Percentiles rank a stretch among this genome's conserved stretches.
phyloP scores from a whole-genome alignment of 768 basidiomycete genomes.

The Podaxis sp. region DNA sequence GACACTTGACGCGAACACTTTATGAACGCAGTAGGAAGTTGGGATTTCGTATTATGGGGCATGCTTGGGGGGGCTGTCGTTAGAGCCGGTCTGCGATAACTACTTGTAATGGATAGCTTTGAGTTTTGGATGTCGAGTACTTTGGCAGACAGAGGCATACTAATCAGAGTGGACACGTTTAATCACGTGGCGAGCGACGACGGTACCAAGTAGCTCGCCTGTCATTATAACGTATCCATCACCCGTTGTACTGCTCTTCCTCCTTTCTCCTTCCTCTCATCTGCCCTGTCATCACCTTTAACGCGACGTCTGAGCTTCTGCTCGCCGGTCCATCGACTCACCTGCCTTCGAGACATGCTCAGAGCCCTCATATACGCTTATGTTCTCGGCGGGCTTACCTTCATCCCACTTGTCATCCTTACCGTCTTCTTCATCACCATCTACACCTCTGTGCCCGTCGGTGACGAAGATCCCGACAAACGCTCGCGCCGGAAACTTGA shows the following conservation, averaged over 20 bases:
- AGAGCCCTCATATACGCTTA: slow-evolving; percentile 80
- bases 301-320: slow-evolving; percentile 6
- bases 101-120: too few species aligned
- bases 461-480: slow-evolving; percentile 49
- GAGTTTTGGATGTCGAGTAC: background rate
- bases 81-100: too few species aligned
- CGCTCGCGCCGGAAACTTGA: slow-evolving; percentile 33
- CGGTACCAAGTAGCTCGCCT: background rate
- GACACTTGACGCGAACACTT: background rate
- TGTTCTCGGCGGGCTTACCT: slow-evolving; percentile 86
- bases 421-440: slow-evolving; percentile 58
- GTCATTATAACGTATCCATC: background rate
- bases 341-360: slow-evolving; percentile 49
- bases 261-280: background rate
- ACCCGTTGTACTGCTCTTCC: slow-evolving; percentile 7
- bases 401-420: slow-evolving; percentile 76
- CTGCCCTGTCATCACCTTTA: slow-evolving; percentile 10
- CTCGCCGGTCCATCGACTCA: slow-evolving; percentile 11
- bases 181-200: background rate
- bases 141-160: background rate
- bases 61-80: too few species aligned
- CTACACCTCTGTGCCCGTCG: slow-evolving; percentile 87
- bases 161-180: background rate
- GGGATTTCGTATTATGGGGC: too few species aligned
- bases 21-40: too few species aligned